Percentiles rank a stretch among this genome's conserved stretches.
Evolutionary conservation across 208 protist species (phyloP).

Genomic region (Endotrypanum monterogeii): DNA sequence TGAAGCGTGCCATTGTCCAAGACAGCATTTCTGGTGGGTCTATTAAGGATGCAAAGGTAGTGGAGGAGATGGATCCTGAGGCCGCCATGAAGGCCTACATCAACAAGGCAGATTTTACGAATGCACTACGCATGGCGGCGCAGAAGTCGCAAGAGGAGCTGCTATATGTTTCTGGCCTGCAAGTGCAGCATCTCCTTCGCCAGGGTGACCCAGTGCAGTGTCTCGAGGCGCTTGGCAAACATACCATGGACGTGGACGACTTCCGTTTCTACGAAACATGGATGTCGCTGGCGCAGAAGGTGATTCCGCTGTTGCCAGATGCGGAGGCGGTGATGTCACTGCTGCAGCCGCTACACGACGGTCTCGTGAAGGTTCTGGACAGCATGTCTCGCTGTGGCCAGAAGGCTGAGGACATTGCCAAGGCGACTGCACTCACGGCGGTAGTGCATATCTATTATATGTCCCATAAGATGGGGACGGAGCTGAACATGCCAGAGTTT

Average conservation of each 20-base stretch:
- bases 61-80: conserved; percentile 90
- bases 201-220: conserved; percentile 56
- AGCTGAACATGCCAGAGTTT: conserved; percentile 72
- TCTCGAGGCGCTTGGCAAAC: conserved; percentile 62
- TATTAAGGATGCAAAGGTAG: conserved; percentile 76
- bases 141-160: conserved; percentile 66
- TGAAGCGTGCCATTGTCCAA: conserved; percentile 88
- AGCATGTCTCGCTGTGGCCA: conserved; percentile 83
- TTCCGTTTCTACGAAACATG: conserved; percentile 92
- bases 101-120: conserved; percentile 76
- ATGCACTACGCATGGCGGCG: conserved; percentile 81
- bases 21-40: conserved; percentile 85
- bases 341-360: conserved; percentile 58
- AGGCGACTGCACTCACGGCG: conserved; percentile 64
- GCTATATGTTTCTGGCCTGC: conserved; percentile 69
- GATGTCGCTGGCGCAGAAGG: conserved; percentile 62
- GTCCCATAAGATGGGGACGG: conserved; percentile 54
- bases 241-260: conserved; percentile 77
- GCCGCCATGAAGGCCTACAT: conserved; percentile 91
- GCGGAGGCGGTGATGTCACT: conserved; percentile 24
- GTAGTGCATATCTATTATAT: conserved; percentile 89
- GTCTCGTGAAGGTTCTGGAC: conserved; percentile 66
- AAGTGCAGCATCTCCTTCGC: conserved; percentile 78
- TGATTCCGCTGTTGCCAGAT: conserved; percentile 49
- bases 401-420: conserved; percentile 78